Evolutionary conservation across 768 basidiomycete species (phyloP).

Genomic region (Tephrocybe rancida): DNA sequence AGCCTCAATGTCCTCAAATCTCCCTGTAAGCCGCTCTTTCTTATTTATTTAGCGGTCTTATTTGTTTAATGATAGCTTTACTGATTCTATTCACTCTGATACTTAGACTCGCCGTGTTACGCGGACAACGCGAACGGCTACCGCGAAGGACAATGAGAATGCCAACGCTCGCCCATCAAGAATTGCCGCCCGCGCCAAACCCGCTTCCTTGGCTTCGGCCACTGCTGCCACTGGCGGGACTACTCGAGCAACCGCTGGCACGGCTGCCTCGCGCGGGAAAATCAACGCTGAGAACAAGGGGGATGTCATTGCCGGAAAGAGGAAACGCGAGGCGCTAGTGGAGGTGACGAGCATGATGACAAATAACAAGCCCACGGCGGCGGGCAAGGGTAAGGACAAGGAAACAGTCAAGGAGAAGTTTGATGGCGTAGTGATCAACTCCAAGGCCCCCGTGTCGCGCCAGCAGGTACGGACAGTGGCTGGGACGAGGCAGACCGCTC

Average conservation of each 20-base stretch:
- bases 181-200: conserved; percentile 65
- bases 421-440: conserved; percentile 66
- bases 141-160: conserved; percentile 74
- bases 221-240: conserved; percentile 39
- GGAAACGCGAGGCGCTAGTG: conserved; percentile 80
- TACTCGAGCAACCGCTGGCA: conserved; percentile 49
- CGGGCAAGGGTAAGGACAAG: conserved; percentile 61
- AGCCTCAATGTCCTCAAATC: conserved; percentile 46
- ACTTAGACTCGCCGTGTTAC: conserved; percentile 71
- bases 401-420: conserved; percentile 53
- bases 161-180: conserved; percentile 66
- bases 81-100: conserved; percentile 11
- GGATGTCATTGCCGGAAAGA: conserved; percentile 60
- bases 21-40: conserved; percentile 38
- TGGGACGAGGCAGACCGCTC: conserved; percentile 40
- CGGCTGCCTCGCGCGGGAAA: conserved; percentile 58
- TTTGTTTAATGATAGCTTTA: conserved; percentile 2
- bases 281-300: conserved; percentile 34
- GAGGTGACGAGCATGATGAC: conserved; percentile 59
- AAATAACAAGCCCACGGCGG: conserved; percentile 49
- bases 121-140: conserved; percentile 47
- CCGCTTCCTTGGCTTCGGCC: conserved; percentile 43
- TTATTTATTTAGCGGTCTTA: background rate
- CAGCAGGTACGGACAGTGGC: conserved; percentile 60
- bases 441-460: conserved; percentile 45